phyloP scores from a whole-genome alignment of 2,329 filamentous ascomycete genomes.

The Ceratocystis variospora region DNA sequence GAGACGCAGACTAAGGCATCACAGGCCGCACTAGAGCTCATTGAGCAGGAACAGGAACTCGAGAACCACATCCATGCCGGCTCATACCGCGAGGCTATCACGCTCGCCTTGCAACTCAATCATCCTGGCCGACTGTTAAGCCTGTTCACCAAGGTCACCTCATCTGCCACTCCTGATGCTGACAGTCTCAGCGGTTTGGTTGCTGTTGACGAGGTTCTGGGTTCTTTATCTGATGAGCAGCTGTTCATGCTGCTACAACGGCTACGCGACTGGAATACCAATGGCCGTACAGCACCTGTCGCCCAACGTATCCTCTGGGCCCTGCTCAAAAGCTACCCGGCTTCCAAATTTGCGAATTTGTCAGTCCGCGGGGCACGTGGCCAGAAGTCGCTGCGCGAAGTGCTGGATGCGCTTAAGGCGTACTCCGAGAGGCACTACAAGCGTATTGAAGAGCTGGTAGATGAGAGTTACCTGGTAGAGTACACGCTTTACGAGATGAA shows the following conservation, averaged over 20 bases:
- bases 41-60: constrained; percentile 88
- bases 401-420: constrained; percentile 71
- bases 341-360: constrained; percentile 58
- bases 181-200: constrained; percentile 50
- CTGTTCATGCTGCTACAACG: constrained; percentile 69
- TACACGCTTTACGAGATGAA: constrained; percentile 94
- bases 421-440: constrained; percentile 93
- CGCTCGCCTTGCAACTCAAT: constrained; percentile 80
- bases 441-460: constrained; percentile 74
- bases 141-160: constrained; percentile 70
- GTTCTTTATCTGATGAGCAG: constrained; percentile 68
- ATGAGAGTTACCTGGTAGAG: constrained; percentile 88
- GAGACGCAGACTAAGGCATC: constrained; percentile 63
- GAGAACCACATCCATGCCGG: constrained; percentile 82
- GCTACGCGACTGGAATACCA: constrained; percentile 93
- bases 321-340: constrained; percentile 67
- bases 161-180: constrained; percentile 43
- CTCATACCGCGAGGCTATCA: constrained; percentile 86
- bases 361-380: constrained; percentile 44
- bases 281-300: constrained; percentile 70
- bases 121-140: constrained; percentile 77
- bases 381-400: constrained; percentile 60
- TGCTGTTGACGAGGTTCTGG: constrained; percentile 72
- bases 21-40: constrained; percentile 59
- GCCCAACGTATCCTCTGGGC: constrained; percentile 75